A percentile compares a stretch with the other conserved stretches of the same genome.
phyloP scores from a whole-genome alignment of 1,284 basidiomycete species.

The Cerrena zonata region DNA sequence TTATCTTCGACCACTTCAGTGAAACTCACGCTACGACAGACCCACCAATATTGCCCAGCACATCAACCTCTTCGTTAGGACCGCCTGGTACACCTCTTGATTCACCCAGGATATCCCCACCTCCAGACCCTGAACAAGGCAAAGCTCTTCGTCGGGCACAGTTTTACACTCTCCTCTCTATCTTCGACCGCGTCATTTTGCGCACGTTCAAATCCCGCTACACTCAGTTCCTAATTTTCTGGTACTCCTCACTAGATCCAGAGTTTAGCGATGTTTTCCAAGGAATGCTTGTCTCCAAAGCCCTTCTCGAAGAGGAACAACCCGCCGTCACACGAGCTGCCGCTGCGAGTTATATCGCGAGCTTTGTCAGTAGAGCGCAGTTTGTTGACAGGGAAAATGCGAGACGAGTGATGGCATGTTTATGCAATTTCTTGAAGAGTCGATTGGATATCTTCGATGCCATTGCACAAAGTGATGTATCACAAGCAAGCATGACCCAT shows the following conservation, averaged over 20 bases:
- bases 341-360: constrained; percentile 87
- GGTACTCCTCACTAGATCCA: constrained; percentile 84
- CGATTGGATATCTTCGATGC: constrained; percentile 71
- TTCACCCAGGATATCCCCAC: constrained; percentile 18
- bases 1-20: constrained; percentile 81
- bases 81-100: constrained; percentile 14
- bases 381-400: constrained; percentile 79
- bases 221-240: constrained; percentile 95
- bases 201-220: constrained; percentile 96
- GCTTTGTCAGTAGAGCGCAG: constrained; percentile 85
- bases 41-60: constrained; percentile 12
- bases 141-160: constrained; percentile 47
- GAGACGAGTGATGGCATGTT: constrained; percentile 71
- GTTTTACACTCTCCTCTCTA: constrained; percentile 84
- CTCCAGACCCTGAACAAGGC: constrained; percentile 25
- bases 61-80: constrained; percentile 22
- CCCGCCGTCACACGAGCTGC: constrained; percentile 80
- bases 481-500: constrained; percentile 40
- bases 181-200: constrained; percentile 90
- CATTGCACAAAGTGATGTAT: constrained; percentile 34
- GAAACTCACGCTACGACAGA: constrained; percentile 33
- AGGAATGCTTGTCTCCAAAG: constrained; percentile 85
- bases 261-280: constrained; percentile 91
- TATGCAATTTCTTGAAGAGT: constrained; percentile 78
- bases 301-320: constrained; percentile 59